Evolutionary conservation across 2,329 filamentous ascomycete species (phyloP).

Genomic region (Alternaria ventricosa): DNA sequence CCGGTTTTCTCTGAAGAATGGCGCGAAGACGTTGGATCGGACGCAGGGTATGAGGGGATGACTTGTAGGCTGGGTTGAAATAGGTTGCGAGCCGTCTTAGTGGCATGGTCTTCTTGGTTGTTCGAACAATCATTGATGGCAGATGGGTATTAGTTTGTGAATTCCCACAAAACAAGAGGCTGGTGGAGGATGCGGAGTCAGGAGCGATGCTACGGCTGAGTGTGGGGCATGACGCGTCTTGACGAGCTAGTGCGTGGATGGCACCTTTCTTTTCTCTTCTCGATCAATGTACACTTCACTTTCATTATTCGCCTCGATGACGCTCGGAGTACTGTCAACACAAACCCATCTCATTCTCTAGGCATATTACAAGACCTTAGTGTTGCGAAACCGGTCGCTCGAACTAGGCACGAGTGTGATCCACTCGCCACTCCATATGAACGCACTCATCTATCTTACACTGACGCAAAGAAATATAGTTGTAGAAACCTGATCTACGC

Average conservation of each 20-base stretch:
- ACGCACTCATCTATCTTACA: constrained; percentile 3
- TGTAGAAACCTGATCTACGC: neutral
- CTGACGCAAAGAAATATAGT: neutral
- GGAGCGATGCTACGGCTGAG: neutral
- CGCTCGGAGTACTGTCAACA: neutral
- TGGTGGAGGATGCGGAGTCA: neutral
- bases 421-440: neutral
- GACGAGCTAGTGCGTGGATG: neutral
- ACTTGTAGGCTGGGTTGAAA: too few species aligned
- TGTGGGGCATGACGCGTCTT: constrained; percentile 15
- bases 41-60: neutral
- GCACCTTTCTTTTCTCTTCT: neutral
- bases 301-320: neutral
- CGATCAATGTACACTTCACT: neutral
- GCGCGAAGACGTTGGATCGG: neutral
- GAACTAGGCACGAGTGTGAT: neutral
- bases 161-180: neutral
- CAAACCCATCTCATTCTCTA: constrained; percentile 1
- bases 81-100: too few species aligned
- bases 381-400: constrained; percentile 4
- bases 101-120: neutral
- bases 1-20: neutral
- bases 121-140: neutral
- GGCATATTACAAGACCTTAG: constrained; percentile 9
- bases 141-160: neutral